Evolutionary conservation across 495 filamentous ascomycete species (phyloP), one percentile per base, ranked within the genome.

Genomic region (Schizothecium vesticola): DNA sequence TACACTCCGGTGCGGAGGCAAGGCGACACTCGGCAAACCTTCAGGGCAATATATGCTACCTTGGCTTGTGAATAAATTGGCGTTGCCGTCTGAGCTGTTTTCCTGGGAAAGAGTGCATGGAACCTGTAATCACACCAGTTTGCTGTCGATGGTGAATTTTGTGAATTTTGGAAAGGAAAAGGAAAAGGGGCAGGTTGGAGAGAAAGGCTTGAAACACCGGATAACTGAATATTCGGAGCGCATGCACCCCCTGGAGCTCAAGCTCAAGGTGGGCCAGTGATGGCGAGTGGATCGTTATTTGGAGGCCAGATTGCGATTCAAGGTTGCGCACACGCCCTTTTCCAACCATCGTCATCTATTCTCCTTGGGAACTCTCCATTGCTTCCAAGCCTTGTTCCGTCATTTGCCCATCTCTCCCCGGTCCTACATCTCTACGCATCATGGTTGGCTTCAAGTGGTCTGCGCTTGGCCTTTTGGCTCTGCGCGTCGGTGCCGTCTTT

Each of bases 371-470:
- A 67, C 66, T 69, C 66, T 61, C 56, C 43, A 55, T 63, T 66
- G 43, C 67, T 51, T 29, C 63, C 62, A 33, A 60, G 61, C 67
- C 64, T 75, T 67, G 61, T 68, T 70, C 73, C 60, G 59, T 69
- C 71, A 72, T 65, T 57, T 66, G 69, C 63, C 68, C 68, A 51
- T 65, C 65, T 68, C 67, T 61, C 56, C 55, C 68, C 57, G 68
- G 68, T 69, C 74, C 70, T 61, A 33, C 64, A 69, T 67, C 51
- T 74, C 69, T 72, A 65, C 66, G 75, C 85, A 85, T 77, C 74
- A 93, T 93, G 91, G 88, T 88, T 80, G 87, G 88, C 78, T 84
- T 89, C 76, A 87, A 87, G 80, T 87, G 90, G 76, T 85, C 90
- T 74, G 84, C 88, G 70, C 81, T 94, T 67, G 88, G 87, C 65